A percentile compares a stretch with the other conserved stretches of the same genome.
These are phyloP conservation scores for Trichoderma sp. DNA, from an alignment of 2,329 filamentous ascomycete species.

Conservation along the genomic window DNA sequence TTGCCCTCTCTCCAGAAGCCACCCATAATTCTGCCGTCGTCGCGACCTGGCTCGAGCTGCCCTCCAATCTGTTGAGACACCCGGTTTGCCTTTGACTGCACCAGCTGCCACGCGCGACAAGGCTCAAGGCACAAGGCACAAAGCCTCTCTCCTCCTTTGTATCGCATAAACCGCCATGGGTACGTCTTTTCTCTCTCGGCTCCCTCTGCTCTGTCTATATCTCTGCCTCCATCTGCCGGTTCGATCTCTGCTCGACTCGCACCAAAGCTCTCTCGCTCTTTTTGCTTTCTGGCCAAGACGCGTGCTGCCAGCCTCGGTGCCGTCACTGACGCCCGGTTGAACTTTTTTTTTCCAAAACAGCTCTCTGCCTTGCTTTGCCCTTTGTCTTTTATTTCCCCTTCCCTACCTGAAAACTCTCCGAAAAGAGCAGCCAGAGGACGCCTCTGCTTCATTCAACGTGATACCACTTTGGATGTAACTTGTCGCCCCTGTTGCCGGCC, in stretches of 20 bases:
- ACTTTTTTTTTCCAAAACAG: neutral
- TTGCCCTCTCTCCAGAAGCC: conserved; percentile 30
- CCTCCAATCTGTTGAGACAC: conserved; percentile 33
- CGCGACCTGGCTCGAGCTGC: conserved; percentile 25
- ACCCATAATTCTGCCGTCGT: conserved; percentile 29
- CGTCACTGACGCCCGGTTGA: neutral
- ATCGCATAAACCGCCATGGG: conserved; percentile 30
- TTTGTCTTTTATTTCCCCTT: neutral
- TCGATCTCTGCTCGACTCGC: neutral
- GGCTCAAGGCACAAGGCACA: conserved; percentile 25
- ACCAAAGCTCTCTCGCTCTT: neutral
- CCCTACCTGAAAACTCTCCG: neutral
- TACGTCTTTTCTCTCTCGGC: conserved; percentile 22
- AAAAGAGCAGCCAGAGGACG: neutral
- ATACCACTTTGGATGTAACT: conserved; percentile 40
- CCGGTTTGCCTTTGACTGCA: conserved; percentile 26
- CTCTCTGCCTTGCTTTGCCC: neutral
- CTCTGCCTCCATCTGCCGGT: neutral
- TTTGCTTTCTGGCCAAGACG: conserved; percentile 8
- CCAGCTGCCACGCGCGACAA: conserved; percentile 19
- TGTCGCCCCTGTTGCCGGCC: conserved; percentile 34
- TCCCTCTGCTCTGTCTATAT: conserved; percentile 22
- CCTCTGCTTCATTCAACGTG: conserved; percentile 34
- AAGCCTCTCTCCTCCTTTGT: conserved; percentile 25
- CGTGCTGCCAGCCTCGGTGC: conserved; percentile 13